These are phyloP conservation scores for Tolypocladium ophioglossoides DNA, from an alignment of 2,329 filamentous ascomycete genomes.

Conservation along the genomic window DNA sequence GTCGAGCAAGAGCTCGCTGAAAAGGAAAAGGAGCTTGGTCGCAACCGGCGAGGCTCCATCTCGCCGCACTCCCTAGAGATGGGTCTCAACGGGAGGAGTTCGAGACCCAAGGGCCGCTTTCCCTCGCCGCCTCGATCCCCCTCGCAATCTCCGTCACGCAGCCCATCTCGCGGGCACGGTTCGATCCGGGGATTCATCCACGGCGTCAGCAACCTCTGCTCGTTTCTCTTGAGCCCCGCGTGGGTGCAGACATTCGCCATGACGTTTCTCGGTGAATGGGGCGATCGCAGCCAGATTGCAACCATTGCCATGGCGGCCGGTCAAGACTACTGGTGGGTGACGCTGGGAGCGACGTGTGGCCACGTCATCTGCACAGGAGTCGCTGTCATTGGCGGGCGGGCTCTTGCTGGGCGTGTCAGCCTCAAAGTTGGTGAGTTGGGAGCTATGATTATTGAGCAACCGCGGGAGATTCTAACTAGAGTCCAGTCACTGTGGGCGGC, in stretches of 20 bases:
- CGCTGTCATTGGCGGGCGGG: conserved; percentile 83
- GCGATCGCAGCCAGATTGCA: conserved; percentile 92
- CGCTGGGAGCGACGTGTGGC: conserved; percentile 73
- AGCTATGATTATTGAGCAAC: background rate
- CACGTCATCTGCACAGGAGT: conserved; percentile 85
- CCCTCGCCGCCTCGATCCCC: conserved; percentile 73
- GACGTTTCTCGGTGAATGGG: conserved; percentile 98
- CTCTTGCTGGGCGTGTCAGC: conserved; percentile 88
- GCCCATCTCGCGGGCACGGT: conserved; percentile 35
- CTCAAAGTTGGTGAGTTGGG: conserved; percentile 78
- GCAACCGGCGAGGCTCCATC: conserved; percentile 51
- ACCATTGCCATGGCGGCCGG: conserved; percentile 98
- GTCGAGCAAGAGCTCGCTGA: conserved; percentile 90
- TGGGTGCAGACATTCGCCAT: conserved; percentile 99
- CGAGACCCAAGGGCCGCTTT: conserved; percentile 63
- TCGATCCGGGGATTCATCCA: conserved; percentile 31
- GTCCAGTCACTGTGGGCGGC: conserved; percentile 81
- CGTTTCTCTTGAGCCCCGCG: conserved; percentile 80
- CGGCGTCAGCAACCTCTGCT: conserved; percentile 77
- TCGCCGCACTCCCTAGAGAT: conserved; percentile 73
- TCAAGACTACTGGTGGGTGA: conserved; percentile 99
- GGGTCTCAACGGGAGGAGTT: conserved; percentile 60
- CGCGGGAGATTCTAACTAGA: conserved; percentile 10
- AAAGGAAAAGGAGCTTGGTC: conserved; percentile 70
- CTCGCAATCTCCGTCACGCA: conserved; percentile 62